Conservation (phyloP, 768 basidiomycete genomes). For the Tulasnella sp. region DNA sequence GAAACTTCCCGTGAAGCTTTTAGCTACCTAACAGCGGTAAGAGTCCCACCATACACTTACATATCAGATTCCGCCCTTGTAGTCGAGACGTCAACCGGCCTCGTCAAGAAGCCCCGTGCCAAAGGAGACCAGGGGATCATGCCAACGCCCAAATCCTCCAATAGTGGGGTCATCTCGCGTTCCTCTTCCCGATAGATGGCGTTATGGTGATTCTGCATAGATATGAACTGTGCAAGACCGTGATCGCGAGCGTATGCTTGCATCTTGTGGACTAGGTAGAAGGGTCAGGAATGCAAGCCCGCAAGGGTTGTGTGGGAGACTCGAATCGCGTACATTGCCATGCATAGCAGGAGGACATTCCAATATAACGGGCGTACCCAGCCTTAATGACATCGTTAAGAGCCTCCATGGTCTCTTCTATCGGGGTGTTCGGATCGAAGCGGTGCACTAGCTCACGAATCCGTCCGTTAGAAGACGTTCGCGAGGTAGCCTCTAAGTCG, state of each 20-base stretch:
- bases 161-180: background rate
- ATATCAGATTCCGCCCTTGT: background rate
- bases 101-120: constrained; percentile 18
- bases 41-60: background rate
- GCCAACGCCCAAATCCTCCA: constrained; percentile 18
- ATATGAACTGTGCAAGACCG: background rate
- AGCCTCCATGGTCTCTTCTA: constrained; percentile 20
- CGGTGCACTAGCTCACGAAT: constrained; percentile 20
- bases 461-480: background rate
- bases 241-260: constrained; percentile 13
- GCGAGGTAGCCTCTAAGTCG: background rate
- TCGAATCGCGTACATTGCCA: constrained; percentile 2
- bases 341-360: constrained; percentile 10
- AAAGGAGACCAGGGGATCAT: constrained; percentile 23
- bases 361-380: constrained; percentile 38
- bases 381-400: constrained; percentile 36
- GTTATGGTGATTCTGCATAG: constrained; percentile 8
- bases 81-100: constrained; percentile 5
- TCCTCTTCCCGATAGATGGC: constrained; percentile 9
- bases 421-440: constrained; percentile 37
- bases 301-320: background rate
- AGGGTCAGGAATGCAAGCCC: background rate
- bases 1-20: background rate
- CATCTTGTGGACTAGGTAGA: background rate
- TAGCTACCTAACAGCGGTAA: no score